Evolutionary conservation across 2,329 filamentous ascomycete genomes (phyloP).

Genomic region (Colletotrichum zoysiae): DNA sequence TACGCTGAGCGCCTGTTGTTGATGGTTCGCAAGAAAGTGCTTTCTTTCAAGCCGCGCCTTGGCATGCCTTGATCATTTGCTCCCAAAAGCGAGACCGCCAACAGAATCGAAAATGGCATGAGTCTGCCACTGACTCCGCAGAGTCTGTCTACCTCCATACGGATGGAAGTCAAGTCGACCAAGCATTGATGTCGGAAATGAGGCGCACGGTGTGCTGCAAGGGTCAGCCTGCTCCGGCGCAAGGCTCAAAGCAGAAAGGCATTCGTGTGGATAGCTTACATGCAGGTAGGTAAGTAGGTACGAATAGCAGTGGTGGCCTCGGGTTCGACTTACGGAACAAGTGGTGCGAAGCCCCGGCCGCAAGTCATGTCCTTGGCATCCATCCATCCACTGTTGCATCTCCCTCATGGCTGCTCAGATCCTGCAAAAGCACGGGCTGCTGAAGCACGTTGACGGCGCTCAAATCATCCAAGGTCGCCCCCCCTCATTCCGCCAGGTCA

Average conservation of each 20-base stretch:
- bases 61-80: slow-evolving; percentile 7
- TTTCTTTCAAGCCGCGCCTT: slow-evolving; percentile 3
- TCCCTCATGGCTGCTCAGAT: not conserved
- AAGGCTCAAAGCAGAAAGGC: slow-evolving; percentile 23
- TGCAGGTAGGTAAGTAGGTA: too few relatives aligned
- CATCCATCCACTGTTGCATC: slow-evolving; percentile 1
- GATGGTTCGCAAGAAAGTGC: slow-evolving; percentile 2
- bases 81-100: not conserved
- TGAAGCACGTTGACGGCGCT: not conserved
- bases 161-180: slow-evolving; percentile 5
- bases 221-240: slow-evolving; percentile 39
- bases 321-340: slow-evolving; percentile 12
- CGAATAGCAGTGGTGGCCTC: not conserved
- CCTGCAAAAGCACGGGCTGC: slow-evolving; percentile 6
- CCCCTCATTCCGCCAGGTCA: slow-evolving; percentile 13
- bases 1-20: not conserved
- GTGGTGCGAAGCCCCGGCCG: not conserved
- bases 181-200: slow-evolving; percentile 55
- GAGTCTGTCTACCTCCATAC: not conserved
- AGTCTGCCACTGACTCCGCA: not conserved
- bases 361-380: slow-evolving; percentile 8
- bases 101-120: not conserved
- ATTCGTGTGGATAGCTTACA: not conserved
- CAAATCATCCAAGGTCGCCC: not conserved
- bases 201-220: slow-evolving; percentile 47